Conservation (phyloP, 345 rosid species). For the Zanthoxylum bungeanum region DNA sequence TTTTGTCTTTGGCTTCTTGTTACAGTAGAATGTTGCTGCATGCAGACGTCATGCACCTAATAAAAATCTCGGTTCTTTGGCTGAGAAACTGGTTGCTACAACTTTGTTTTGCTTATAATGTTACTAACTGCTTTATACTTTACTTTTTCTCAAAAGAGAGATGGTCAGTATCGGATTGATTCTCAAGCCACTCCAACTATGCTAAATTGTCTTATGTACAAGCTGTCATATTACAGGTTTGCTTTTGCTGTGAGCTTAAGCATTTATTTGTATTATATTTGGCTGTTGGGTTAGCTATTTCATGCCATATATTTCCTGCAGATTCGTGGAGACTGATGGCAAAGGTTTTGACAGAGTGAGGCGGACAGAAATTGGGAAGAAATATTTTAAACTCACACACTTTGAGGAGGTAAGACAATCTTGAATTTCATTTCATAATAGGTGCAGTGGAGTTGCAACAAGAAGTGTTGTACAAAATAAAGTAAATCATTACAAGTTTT, state of each 20-base stretch:
- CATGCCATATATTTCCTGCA: conserved; percentile 24
- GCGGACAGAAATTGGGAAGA: conserved; percentile 93
- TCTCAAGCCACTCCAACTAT: conserved; percentile 93
- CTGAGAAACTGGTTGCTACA: background rate
- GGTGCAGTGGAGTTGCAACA: background rate
- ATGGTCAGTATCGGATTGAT: conserved; percentile 95
- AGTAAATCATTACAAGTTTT: background rate
- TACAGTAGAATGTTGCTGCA: background rate
- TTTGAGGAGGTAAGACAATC: conserved; percentile 79
- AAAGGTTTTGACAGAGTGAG: conserved; percentile 90
- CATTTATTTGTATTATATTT: background rate
- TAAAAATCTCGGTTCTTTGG: background rate
- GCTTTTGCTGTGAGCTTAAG: conserved; percentile 10
- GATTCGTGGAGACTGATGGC: conserved; percentile 98
- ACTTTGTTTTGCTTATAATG: conserved; percentile 4
- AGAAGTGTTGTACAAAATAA: too few species aligned
- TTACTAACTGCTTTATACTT: conserved; percentile 1
- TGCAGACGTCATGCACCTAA: background rate
- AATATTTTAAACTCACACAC: conserved; percentile 84
- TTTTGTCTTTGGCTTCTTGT: conserved; percentile 4
- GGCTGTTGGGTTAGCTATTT: background rate
- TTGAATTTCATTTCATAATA: conserved; percentile 3
- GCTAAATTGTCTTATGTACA: conserved; percentile 97
- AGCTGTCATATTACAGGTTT: conserved; percentile 94
- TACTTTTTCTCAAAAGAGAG: conserved; percentile 52